Percentiles rank a stretch among this genome's conserved stretches.
phyloP scores from a whole-genome alignment of 2,329 filamentous ascomycete genomes.

The Lasiodiplodia theobromae region DNA sequence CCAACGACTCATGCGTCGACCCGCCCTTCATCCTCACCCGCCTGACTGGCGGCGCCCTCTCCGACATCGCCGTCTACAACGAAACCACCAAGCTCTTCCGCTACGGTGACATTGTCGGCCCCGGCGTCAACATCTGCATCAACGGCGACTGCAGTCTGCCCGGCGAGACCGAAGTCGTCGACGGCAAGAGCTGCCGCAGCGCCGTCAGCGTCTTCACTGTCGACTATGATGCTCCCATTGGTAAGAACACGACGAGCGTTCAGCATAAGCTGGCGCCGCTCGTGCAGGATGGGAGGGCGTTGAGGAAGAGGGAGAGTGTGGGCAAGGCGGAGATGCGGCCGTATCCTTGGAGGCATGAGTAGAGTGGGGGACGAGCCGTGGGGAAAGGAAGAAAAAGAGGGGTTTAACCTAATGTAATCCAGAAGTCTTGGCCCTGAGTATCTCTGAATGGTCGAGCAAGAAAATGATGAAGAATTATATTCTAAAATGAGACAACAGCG shows the following conservation, averaged over 20 bases:
- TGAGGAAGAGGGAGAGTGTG: neutral
- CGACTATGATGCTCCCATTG: slow-evolving; percentile 58
- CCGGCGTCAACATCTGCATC: slow-evolving; percentile 59
- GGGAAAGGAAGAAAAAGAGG: too few species aligned
- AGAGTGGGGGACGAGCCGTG: neutral
- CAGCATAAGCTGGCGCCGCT: slow-evolving; percentile 28
- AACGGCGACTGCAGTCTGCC: slow-evolving; percentile 61
- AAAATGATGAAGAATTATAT: too few species aligned
- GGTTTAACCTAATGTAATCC: too few species aligned
- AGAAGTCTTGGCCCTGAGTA: too few species aligned
- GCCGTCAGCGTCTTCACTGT: slow-evolving; percentile 57
- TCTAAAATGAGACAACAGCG: too few species aligned
- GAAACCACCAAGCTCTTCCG: slow-evolving; percentile 53
- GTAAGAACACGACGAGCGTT: slow-evolving; percentile 37
- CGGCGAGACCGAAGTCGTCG: slow-evolving; percentile 58
- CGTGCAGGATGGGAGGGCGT: neutral
- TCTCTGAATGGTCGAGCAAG: too few species aligned
- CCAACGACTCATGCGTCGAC: slow-evolving; percentile 48
- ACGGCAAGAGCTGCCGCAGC: slow-evolving; percentile 48
- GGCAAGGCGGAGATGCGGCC: neutral
- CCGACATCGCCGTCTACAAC: slow-evolving; percentile 56
- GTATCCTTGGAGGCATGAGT: slow-evolving; percentile 9
- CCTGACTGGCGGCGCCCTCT: slow-evolving; percentile 58
- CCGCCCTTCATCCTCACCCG: slow-evolving; percentile 57
- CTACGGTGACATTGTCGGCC: slow-evolving; percentile 58